Percentiles rank a stretch among this genome's conserved stretches.
Conservation (phyloP, 257 asterid species). For the Primulina tabacum region DNA sequence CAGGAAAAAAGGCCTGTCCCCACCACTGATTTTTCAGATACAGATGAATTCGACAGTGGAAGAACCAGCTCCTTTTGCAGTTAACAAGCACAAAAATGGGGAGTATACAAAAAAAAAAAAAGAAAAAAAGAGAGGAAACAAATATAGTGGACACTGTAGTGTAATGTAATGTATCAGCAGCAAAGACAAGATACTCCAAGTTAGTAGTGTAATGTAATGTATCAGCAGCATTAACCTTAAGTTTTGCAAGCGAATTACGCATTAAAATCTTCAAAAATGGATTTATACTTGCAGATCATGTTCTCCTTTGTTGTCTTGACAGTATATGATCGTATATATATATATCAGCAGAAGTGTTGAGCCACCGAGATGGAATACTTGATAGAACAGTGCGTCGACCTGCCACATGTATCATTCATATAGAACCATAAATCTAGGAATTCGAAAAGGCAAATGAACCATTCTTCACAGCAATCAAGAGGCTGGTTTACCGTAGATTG, state of each 20-base stretch:
- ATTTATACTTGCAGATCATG: too few relatives aligned
- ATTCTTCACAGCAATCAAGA: conserved; percentile 14
- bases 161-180: conserved; percentile 12
- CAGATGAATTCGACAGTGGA: background rate
- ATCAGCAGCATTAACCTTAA: background rate
- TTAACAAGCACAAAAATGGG: background rate
- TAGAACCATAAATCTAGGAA: conserved; percentile 5
- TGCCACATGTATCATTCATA: conserved; percentile 3
- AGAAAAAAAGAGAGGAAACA: background rate
- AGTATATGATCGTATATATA: background rate
- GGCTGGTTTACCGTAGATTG: conserved; percentile 27
- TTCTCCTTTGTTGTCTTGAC: background rate
- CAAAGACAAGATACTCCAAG: conserved; percentile 10
- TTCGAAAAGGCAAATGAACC: conserved; percentile 12
- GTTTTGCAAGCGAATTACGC: background rate
- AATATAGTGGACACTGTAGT: background rate
- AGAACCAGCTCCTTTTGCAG: background rate
- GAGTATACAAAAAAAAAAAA: background rate
- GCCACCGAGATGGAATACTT: conserved; percentile 14
- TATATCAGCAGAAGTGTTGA: background rate
- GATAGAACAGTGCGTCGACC: conserved; percentile 7
- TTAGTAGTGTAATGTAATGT: background rate
- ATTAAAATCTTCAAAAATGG: background rate
- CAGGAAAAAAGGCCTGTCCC: background rate
- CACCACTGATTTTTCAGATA: background rate